phyloP scores from a whole-genome alignment of 176 grass and related monocot species.

The Canna indica region DNA sequence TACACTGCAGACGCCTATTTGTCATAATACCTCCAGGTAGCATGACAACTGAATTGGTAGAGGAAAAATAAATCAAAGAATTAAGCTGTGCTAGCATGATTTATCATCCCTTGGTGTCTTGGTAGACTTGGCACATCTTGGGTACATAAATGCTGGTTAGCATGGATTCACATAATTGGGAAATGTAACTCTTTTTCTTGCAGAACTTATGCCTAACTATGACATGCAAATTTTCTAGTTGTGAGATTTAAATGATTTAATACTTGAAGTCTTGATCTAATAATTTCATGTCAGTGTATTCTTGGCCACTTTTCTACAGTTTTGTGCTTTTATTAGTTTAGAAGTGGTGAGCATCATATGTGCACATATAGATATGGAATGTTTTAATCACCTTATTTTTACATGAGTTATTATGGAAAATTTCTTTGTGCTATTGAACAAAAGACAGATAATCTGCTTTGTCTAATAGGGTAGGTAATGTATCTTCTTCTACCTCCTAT shows the following conservation, averaged over 20 bases:
- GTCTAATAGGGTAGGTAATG: background rate
- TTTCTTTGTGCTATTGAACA: background rate
- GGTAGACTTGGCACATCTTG: background rate
- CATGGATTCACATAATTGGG: background rate
- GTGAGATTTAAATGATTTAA: background rate
- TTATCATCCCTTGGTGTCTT: no score
- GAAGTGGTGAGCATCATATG: no score
- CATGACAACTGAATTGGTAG: background rate
- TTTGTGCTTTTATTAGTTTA: background rate
- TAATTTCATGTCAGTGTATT: background rate
- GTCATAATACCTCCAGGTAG: background rate
- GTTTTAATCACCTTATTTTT: background rate
- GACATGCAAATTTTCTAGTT: background rate
- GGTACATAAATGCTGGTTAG: background rate
- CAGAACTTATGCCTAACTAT: background rate
- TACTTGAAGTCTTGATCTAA: no score
- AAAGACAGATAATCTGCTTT: background rate
- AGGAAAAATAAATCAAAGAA: background rate
- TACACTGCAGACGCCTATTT: background rate
- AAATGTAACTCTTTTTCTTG: background rate
- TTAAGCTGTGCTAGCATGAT: background rate
- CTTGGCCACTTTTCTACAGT: background rate
- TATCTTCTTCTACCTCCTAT: background rate
- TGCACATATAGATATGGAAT: no score
- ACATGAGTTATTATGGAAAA: background rate